These are phyloP conservation scores for Tulasnella sp. DNA, from an alignment of 768 basidiomycete species.

Conservation along the genomic window DNA sequence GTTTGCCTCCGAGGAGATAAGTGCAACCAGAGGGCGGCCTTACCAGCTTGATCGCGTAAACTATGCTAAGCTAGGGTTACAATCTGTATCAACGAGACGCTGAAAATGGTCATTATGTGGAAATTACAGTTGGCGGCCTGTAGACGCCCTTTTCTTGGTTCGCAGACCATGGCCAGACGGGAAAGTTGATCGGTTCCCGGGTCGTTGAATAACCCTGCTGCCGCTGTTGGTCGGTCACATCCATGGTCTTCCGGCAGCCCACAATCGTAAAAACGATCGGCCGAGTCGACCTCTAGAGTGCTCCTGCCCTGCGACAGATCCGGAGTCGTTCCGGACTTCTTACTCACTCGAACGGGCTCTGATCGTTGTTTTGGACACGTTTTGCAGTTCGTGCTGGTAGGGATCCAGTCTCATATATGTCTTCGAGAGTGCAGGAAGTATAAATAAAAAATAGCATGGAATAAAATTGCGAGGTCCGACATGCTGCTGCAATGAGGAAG, in stretches of 20 bases:
- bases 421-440: no score
- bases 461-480: no score
- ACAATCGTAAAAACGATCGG: neutral
- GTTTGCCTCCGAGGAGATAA: neutral
- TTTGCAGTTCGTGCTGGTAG: no score
- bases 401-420: no score
- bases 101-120: neutral
- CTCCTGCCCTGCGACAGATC: neutral
- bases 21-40: neutral
- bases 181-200: neutral
- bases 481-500: no score
- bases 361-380: no score
- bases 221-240: neutral
- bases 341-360: neutral
- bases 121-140: neutral
- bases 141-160: neutral
- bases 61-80: neutral
- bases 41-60: neutral
- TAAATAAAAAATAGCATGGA: no score
- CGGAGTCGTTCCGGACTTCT: neutral
- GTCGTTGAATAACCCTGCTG: neutral
- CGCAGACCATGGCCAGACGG: neutral
- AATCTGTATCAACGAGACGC: neutral
- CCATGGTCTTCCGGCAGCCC: neutral
- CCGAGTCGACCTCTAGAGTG: neutral